Evolutionary conservation across 108 stramenopile genomes (phyloP), one percentile per base, ranked within the genome.

Genomic region (Epithemia pelagica): DNA sequence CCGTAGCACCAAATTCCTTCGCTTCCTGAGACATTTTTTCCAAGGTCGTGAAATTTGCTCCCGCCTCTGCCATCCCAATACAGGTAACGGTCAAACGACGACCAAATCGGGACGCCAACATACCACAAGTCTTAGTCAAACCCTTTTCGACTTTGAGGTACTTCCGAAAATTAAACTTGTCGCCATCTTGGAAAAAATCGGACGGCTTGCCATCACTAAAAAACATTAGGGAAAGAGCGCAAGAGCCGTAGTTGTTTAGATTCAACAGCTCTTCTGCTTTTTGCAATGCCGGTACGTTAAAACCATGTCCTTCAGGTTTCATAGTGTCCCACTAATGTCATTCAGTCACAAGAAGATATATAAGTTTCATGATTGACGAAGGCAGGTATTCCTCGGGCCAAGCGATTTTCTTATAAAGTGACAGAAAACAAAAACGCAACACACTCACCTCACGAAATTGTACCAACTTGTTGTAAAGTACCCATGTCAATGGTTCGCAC

Each of bases 141-240:
- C n/a, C n/a, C n/a, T n/a, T n/a, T n/a, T n/a, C n/a, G n/a, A n/a
- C n/a, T n/a, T 32, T 33, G 75, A 79, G 25, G 64, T 68, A 0
- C 74, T 74, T 28, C 32, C 70, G 37, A 74, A 71, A 63, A 28
- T 22, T n/a, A 19, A 75, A 72, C 33, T 52, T 30, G 1, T 67
- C 52, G 28, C 2, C 59, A 32, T 10, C 27, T 18, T 19, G 25
- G 33, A 52, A 51, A 3, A 26, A 58, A 59, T 83, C 83, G 0
- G 72, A 77, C 20, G 83, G 83, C 24, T 54, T 69, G 0, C 83
- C 80, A 61, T 84, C 83, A 19, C 72, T 68, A 26, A 84, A 73
- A 59, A 83, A 78, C 28, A 76, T 54, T 3, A 84, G 52, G n/a
- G n/a, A n/a, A n/a, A n/a, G n/a, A n/a, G n/a, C n/a, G n/a, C n/a